Conservation (phyloP, 768 basidiomycete species). For the Boletales sp. region DNA sequence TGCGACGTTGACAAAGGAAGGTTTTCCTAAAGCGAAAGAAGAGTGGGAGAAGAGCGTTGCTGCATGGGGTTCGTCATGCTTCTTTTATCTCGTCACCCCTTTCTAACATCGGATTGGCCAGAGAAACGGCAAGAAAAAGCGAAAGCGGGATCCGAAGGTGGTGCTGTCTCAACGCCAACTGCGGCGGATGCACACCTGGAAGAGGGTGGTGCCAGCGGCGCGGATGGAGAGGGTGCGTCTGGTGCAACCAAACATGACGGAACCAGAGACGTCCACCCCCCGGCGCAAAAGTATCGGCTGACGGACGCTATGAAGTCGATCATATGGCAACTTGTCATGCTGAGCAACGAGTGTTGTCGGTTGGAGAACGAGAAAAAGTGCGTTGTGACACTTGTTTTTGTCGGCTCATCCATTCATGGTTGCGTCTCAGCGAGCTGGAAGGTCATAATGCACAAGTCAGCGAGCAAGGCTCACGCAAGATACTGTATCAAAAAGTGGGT, state of each 20-base stretch:
- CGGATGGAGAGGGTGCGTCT: constrained; percentile 22
- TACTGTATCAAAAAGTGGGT: constrained; percentile 72
- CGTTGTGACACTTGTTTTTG: not conserved
- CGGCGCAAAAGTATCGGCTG: constrained; percentile 72
- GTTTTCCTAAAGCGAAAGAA: constrained; percentile 65
- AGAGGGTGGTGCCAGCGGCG: constrained; percentile 30
- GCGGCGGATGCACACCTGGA: constrained; percentile 25
- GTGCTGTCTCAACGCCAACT: constrained; percentile 29
- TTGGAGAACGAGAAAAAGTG: constrained; percentile 64
- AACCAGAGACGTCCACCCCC: constrained; percentile 51
- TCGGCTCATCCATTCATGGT: not conserved
- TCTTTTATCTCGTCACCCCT: not conserved
- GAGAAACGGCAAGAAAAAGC: constrained; percentile 58
- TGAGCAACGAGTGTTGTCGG: constrained; percentile 82
- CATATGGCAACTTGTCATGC: constrained; percentile 75
- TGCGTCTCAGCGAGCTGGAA: constrained; percentile 48
- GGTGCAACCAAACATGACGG: constrained; percentile 25
- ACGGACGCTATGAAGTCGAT: constrained; percentile 77
- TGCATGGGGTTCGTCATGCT: constrained; percentile 57
- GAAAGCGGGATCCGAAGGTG: constrained; percentile 33
- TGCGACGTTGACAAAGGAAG: constrained; percentile 53
- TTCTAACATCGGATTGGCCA: constrained; percentile 14
- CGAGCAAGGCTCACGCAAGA: constrained; percentile 77
- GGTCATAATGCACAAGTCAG: constrained; percentile 69
- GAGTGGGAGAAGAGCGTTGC: constrained; percentile 71